Evolutionary conservation across 306 rosid genomes (phyloP).

Genomic region (Trifolium repens): DNA sequence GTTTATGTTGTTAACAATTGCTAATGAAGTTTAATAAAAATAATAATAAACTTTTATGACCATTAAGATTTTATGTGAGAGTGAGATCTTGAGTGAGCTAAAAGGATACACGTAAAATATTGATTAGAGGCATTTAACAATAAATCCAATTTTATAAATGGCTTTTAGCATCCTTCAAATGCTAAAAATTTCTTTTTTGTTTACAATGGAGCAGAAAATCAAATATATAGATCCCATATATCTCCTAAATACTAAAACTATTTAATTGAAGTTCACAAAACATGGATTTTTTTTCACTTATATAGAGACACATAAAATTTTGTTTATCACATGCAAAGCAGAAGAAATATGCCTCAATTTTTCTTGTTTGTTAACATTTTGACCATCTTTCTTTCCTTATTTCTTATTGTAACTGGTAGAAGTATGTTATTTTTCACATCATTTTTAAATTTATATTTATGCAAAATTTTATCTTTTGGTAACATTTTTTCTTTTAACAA

Average conservation of each 20-base stretch:
- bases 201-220: too few relatives aligned
- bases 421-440: not conserved
- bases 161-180: not conserved
- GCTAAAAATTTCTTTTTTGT: too few relatives aligned
- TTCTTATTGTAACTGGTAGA: not conserved
- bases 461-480: not conserved
- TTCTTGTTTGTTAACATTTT: not conserved
- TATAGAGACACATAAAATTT: not conserved
- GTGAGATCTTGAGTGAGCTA: too few relatives aligned
- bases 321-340: not conserved
- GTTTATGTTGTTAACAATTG: too few relatives aligned
- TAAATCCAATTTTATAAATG: not conserved
- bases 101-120: not conserved
- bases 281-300: not conserved
- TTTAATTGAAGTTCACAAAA: not conserved
- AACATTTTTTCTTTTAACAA: not conserved
- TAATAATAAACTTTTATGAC: too few relatives aligned
- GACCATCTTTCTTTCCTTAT: not conserved
- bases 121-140: not conserved
- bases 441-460: not conserved
- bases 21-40: too few relatives aligned
- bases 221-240: not conserved
- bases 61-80: too few relatives aligned
- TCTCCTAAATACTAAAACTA: not conserved
- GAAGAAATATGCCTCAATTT: not conserved